phyloP scores from a whole-genome alignment of 2,329 filamentous ascomycete species.

The Ophiostoma sp. region DNA sequence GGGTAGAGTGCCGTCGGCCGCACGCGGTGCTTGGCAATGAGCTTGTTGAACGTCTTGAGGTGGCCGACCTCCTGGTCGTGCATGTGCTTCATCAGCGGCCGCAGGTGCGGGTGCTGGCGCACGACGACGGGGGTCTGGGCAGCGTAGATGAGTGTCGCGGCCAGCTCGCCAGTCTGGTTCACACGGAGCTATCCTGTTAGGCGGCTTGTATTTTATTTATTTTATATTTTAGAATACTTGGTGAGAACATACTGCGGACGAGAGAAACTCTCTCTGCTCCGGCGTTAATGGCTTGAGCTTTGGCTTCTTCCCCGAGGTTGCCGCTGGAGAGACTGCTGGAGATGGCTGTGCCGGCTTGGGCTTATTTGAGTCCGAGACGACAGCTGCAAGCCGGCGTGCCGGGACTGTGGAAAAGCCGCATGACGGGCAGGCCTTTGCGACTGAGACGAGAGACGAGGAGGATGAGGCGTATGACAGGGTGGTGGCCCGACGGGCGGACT shows the following conservation, averaged over 20 bases:
- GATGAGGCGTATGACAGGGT: neutral
- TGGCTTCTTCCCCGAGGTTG: neutral
- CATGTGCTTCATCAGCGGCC: slow-evolving; percentile 94
- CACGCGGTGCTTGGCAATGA: slow-evolving; percentile 80
- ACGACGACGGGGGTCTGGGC: slow-evolving; percentile 80
- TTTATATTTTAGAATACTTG: neutral
- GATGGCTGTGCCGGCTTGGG: neutral
- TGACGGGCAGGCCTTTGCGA: slow-evolving; percentile 21
- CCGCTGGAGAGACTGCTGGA: neutral
- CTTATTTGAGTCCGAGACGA: slow-evolving; percentile 11
- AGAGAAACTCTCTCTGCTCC: slow-evolving; percentile 68
- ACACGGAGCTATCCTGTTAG: slow-evolving; percentile 64
- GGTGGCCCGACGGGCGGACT: slow-evolving; percentile 11
- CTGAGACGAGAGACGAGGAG: slow-evolving; percentile 12
- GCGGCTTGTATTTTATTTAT: neutral
- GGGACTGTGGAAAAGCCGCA: slow-evolving; percentile 24
- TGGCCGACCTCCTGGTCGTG: slow-evolving; percentile 92
- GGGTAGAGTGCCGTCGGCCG: slow-evolving; percentile 91
- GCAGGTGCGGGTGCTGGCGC: slow-evolving; percentile 76
- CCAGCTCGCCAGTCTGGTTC: slow-evolving; percentile 96
- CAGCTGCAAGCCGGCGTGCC: slow-evolving; percentile 22
- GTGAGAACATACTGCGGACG: slow-evolving; percentile 55
- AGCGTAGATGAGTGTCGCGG: slow-evolving; percentile 88
- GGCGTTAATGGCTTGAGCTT: slow-evolving; percentile 58
- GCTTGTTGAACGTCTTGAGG: slow-evolving; percentile 74